Evolutionary conservation across 441 rosid species (phyloP).

Genomic region (Euphorbia schlechtendalii): DNA sequence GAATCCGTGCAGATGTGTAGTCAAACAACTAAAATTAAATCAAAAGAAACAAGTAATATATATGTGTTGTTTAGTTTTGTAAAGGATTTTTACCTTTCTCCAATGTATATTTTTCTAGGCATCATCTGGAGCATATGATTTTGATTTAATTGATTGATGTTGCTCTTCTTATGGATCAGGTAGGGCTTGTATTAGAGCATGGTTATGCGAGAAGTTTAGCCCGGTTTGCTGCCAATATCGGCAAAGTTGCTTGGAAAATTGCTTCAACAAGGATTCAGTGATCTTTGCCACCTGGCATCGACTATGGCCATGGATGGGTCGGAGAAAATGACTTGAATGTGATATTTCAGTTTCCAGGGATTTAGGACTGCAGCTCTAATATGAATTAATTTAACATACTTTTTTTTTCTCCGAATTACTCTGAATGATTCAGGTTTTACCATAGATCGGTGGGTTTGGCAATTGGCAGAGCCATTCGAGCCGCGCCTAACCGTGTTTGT

Average conservation of each 20-base stretch:
- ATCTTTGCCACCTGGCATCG: constrained; percentile 44
- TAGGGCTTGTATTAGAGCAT: constrained; percentile 53
- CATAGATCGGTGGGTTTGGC: constrained; percentile 19
- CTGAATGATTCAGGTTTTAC: too few species aligned
- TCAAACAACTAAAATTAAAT: background rate
- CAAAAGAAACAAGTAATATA: too few species aligned
- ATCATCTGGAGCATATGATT: too few species aligned
- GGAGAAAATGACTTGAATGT: constrained; percentile 54
- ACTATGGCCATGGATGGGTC: constrained; percentile 79
- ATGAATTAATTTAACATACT: too few species aligned
- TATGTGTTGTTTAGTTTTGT: background rate
- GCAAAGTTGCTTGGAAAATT: constrained; percentile 58
- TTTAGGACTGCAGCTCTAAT: constrained; percentile 56
- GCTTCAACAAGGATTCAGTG: constrained; percentile 47
- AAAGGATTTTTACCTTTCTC: background rate
- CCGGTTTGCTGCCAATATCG: constrained; percentile 64
- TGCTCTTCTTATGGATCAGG: constrained; percentile 37
- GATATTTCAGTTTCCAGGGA: constrained; percentile 40
- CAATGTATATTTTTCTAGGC: too few species aligned
- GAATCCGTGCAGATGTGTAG: background rate
- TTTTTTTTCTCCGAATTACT: too few species aligned
- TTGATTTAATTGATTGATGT: constrained; percentile 5
- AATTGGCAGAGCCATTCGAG: constrained; percentile 23
- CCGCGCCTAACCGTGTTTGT: constrained; percentile 27
- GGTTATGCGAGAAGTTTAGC: constrained; percentile 75